Percentiles rank a stretch among this genome's conserved stretches.
These are phyloP conservation scores for Yarrowia yakushimensis DNA, from an alignment of 805 yeast genomes.

Conservation along the genomic window DNA sequence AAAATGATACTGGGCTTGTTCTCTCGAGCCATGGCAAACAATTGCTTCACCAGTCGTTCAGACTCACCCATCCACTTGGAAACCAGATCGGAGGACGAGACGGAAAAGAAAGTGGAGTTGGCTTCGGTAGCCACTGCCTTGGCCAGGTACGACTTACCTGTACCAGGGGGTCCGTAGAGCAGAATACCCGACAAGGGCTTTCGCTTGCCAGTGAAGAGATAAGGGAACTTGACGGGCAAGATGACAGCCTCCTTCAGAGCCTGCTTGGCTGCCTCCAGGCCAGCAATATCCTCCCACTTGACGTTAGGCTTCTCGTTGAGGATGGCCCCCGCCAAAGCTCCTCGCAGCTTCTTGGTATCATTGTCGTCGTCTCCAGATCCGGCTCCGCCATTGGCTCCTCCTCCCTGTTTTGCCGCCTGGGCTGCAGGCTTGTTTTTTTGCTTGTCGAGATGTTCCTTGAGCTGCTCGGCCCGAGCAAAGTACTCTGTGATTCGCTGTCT, in stretches of 20 bases:
- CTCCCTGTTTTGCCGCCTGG: constrained; percentile 51
- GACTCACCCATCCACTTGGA: constrained; percentile 99
- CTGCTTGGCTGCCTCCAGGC: constrained; percentile 91
- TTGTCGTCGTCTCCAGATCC: constrained; percentile 62
- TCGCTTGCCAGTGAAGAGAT: constrained; percentile 88
- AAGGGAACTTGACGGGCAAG: constrained; percentile 93
- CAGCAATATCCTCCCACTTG: constrained; percentile 94
- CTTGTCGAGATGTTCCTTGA: constrained; percentile 82
- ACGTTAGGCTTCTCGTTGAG: constrained; percentile 89
- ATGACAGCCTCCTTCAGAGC: constrained; percentile 97
- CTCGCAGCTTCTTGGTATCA: constrained; percentile 83
- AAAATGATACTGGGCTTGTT: constrained; percentile 93
- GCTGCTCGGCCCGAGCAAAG: constrained; percentile 85
- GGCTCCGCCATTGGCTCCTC: constrained; percentile 48
- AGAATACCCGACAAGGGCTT: constrained; percentile 90
- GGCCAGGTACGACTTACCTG: constrained; percentile 95
- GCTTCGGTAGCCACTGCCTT: constrained; percentile 99
- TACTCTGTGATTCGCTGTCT: constrained; percentile 88
- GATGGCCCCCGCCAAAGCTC: constrained; percentile 89
- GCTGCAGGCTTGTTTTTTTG: constrained; percentile 45
- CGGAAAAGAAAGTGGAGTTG: constrained; percentile 92
- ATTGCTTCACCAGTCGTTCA: constrained; percentile 90
- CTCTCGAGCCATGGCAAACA: constrained; percentile 94
- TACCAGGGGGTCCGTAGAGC: constrained; percentile 92
- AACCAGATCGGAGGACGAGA: constrained; percentile 92